A percentile compares a stretch with the other conserved stretches of the same genome.
Conservation (phyloP, 306 rosid genomes). For the Senna tora region DNA sequence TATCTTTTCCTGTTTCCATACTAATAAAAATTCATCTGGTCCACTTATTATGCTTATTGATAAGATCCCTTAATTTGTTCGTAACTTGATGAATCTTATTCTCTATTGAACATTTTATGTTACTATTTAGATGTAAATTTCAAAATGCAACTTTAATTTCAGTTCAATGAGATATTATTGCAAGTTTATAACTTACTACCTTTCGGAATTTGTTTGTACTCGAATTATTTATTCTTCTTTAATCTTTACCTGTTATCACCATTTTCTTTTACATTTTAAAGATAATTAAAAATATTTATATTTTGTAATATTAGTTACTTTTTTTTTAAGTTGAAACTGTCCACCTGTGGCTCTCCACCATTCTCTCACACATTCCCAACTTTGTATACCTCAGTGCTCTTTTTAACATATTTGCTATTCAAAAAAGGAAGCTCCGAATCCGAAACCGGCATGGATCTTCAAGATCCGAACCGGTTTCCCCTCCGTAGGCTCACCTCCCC, state of each 20-base stretch:
- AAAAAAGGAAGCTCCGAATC: conserved; percentile 6
- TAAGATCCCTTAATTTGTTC: not conserved
- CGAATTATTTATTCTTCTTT: no score
- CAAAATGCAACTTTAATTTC: no score
- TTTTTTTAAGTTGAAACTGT: not conserved
- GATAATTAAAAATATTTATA: no score
- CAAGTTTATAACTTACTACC: no score
- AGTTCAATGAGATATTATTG: no score
- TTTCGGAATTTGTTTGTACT: no score
- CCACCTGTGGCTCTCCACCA: not conserved
- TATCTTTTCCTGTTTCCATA: no score
- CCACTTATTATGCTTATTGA: not conserved
- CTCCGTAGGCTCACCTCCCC: conserved; percentile 9
- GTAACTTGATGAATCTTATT: not conserved
- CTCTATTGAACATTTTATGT: not conserved
- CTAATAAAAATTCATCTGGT: not conserved
- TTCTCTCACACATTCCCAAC: not conserved
- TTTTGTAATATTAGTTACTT: no score
- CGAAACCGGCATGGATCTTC: conserved; percentile 27
- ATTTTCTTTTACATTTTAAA: no score
- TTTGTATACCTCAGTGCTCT: not conserved
- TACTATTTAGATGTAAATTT: no score
- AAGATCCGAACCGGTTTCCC: conserved; percentile 33
- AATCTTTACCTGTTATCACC: no score
- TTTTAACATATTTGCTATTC: not conserved